phyloP scores from a whole-genome alignment of 306 rosid species.

The Trifolium repens region DNA sequence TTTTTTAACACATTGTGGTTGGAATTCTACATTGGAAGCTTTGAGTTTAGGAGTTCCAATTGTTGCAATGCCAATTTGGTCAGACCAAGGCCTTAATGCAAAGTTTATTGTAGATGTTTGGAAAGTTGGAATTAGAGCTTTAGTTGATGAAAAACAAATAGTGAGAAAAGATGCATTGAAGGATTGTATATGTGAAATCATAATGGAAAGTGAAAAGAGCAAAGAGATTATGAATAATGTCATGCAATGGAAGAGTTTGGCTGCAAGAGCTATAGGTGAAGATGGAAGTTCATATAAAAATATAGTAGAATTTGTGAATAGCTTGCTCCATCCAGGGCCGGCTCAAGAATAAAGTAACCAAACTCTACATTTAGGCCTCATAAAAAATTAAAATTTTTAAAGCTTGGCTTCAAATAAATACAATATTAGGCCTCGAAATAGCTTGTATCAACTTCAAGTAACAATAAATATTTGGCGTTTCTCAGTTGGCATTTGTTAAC shows the following conservation, averaged over 20 bases:
- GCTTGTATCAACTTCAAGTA: too few relatives aligned
- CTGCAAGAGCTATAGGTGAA: conserved; percentile 2
- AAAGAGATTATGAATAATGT: conserved; percentile 27
- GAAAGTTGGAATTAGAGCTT: conserved; percentile 5
- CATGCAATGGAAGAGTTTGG: conserved; percentile 17
- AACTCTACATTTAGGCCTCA: too few relatives aligned
- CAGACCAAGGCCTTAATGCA: not conserved
- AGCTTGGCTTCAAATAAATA: too few relatives aligned
- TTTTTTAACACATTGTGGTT: conserved; percentile 48
- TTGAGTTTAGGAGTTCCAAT: conserved; percentile 42
- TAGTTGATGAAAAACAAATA: conserved; percentile 13
- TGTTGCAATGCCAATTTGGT: conserved; percentile 10
- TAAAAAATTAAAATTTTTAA: too few relatives aligned
- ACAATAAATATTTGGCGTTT: too few relatives aligned
- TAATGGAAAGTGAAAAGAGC: conserved; percentile 26
- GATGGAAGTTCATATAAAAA: conserved; percentile 35
- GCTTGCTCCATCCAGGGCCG: not conserved
- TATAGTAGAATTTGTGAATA: not conserved
- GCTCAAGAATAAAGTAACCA: too few relatives aligned
- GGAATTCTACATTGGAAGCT: conserved; percentile 26
- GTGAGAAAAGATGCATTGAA: conserved; percentile 13
- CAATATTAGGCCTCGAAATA: too few relatives aligned
- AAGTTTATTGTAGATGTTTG: not conserved
- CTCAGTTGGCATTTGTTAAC: too few relatives aligned
- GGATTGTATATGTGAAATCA: conserved; percentile 11